Evolutionary conservation across 495 filamentous ascomycete genomes (phyloP), one percentile per base, ranked within the genome.

Genomic region (Podospora conica): DNA sequence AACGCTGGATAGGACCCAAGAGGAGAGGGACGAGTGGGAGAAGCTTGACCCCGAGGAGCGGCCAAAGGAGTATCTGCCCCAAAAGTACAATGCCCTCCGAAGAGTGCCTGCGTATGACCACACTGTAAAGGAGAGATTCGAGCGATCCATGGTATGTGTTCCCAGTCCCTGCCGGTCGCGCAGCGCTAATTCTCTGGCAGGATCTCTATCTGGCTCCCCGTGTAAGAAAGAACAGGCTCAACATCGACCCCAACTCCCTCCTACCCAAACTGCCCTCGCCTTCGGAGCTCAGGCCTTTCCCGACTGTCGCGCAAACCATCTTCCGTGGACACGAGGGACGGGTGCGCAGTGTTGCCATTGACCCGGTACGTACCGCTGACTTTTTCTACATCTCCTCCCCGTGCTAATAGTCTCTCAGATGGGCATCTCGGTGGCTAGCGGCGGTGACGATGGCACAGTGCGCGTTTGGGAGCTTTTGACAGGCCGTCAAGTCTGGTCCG

Each of bases 221-320:
- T 68, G 88, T 98, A 64, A 87, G 96, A 63, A 88, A 93, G 70
- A 97, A 91, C 79, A 92, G 94, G 76, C 83, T 98, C 71, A 96
- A 97, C 77, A 97, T 98, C 71, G 95, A 98, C 69, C 95, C 95
- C 5, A 90, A 92, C 75, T 95, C 91, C 55, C 78, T 98, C 40
- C 85, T 98, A 48, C 96, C 95, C 24, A 98, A 98, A 74, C 82
- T 98, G 10, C 96, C 95, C n/a, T 90, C 88, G 65, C 95, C 95
- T 2, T 90, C 96, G 61, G 95, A 98, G 71, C 80, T 98, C 56
- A 88, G 89, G 70, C 95, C 95, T 3, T 98, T 98, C 83, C 95
- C 95, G 20, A 96, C 93, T 0, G 86, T 88, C 4, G 92, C 89
- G 64, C 88, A 91, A 22, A 91, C 91, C 1, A 81, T 96, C 15